Evolutionary conservation across 2,329 filamentous ascomycete genomes (phyloP), one percentile per base, ranked within the genome.

Genomic region (Verticillium tricorpus): DNA sequence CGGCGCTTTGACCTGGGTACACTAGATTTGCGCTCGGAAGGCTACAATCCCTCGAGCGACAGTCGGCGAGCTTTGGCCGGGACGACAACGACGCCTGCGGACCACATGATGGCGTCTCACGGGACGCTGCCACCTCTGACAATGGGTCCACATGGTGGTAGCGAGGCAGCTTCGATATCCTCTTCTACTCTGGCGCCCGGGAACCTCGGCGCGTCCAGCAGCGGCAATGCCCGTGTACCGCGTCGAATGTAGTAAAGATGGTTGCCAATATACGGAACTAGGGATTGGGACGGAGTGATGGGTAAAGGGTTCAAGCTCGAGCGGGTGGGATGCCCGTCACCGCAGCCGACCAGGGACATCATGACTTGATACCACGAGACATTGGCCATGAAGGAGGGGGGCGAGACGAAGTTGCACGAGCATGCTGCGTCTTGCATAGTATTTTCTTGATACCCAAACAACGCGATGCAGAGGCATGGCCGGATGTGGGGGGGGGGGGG

Each of bases 1-100:
- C 89, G 85, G 68, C 82, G 89, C 56, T 88, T 88, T 67, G 83
- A 85, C 65, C 78, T 85, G 56, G 80, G 80, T 40, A 84, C 79
- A 2, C 73, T 84, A 50, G 82, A 83, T 64, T 66, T 84, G 58
- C 75, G 75, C 31, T 52, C 45, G 2, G 45, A 52, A 22, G 45
- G 45, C 45, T 52, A 52, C 45, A 52, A 14, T 11, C 19, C 45
- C 12, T 52, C 45, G 19, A 52, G 45, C 19, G 22, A 14, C 45
- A 52, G 19, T 14, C 45, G 45, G 19, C 45, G 45, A 52, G 9
- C n/a, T 12, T 52, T 52, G 45, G n/a, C 45, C 45, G 45, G 9
- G 19, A 52, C 45, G 22, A 22, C 19, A 22, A 25, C 45, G 19
- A 5, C 9, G 19, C 15, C 39, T 15, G 12, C 45, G n/a, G 45